Conservation (phyloP, 1,284 basidiomycete species). For the Rhodotorula sp. region DNA sequence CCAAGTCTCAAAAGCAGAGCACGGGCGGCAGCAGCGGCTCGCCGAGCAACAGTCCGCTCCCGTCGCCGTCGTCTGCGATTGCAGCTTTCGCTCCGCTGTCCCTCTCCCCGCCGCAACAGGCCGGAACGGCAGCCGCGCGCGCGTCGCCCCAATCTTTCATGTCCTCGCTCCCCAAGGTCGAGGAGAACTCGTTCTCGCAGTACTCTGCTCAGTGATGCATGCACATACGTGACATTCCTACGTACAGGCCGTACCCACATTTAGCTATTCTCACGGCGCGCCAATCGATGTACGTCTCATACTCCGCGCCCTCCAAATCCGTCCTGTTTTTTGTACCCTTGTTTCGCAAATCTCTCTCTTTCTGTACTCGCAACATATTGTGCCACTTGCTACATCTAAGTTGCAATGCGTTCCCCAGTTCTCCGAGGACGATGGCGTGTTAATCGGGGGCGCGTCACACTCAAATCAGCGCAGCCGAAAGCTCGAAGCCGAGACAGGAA, state of each 20-base stretch:
- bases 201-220: neutral
- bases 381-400: neutral
- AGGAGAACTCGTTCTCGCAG: neutral
- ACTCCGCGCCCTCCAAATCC: too few species aligned
- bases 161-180: neutral
- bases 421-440: too few species aligned
- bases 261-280: neutral
- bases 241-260: too few species aligned
- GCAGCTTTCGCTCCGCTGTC: conserved; percentile 13
- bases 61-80: conserved; percentile 6
- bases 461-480: too few species aligned
- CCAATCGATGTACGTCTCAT: too few species aligned
- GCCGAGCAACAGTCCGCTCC: neutral
- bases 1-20: conserved; percentile 24
- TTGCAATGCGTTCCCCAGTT: too few species aligned
- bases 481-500: neutral
- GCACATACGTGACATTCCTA: neutral
- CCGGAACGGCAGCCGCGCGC: neutral
- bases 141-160: neutral
- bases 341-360: neutral
- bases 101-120: neutral
- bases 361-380: neutral
- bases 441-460: too few species aligned
- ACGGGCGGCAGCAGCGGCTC: neutral
- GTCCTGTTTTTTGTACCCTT: neutral